Evolutionary conservation across 208 protist genomes (phyloP), one percentile per base, ranked within the genome.

Genomic region (Trypanosoma brucei): DNA sequence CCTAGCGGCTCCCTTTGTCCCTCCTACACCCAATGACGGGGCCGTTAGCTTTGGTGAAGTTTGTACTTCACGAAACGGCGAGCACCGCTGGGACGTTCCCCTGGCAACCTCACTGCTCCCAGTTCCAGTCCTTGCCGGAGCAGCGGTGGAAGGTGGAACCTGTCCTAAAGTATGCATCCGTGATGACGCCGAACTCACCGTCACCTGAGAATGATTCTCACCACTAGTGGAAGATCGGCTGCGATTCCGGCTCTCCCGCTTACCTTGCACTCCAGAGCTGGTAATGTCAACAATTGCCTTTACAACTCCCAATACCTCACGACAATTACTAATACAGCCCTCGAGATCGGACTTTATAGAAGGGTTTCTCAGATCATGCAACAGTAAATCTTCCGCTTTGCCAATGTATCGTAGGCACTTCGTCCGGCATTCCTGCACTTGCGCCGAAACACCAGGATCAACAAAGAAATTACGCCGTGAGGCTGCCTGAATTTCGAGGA

Each of bases 381-480:
- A 9, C 6, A 9, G 14, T 55, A 38, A 31, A 35, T 13, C 1
- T 52, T 1, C 22, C 33, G 30, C 1, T 11, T 2, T 66, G 13
- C 44, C 8, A 48, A 48, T 59, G 65, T 75, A 87, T 38, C 81
- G 72, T 37, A 72, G 55, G 2, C 81, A 69, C 65, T 82, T 59
- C 35, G 78, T 71, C 45, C 68, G 63, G 11, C 72, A 62, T 59
- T 88, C 79, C 11, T 81, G 59, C 14, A 78, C 71, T 54, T 85
- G 74, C 52, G 81, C 74, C 68, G 84, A 60, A 33, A 54, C 52
- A 36, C 64, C 66, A 33, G 52, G 59, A 59, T 72, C 59, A 2
- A 88, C 50, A 73, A 79, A 90, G n/a, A 64, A 59, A 55, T 79
- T 88, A 31, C 75, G 69, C 52, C 65, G 57, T 57, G 76, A 76